phyloP scores from a whole-genome alignment of 805 yeast genomes.

The Metschnikowia lunata region DNA sequence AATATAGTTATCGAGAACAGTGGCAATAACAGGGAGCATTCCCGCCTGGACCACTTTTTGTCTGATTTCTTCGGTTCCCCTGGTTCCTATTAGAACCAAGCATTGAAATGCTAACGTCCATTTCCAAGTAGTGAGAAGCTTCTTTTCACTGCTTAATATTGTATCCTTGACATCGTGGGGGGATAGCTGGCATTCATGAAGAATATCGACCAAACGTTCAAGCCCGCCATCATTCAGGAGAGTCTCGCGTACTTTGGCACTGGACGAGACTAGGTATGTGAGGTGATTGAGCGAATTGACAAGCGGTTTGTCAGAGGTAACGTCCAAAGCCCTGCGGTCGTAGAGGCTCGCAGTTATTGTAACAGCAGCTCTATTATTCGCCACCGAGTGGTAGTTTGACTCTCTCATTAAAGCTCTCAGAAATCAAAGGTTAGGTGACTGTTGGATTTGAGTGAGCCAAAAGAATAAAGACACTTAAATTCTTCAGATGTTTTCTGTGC shows the following conservation, averaged over 20 bases:
- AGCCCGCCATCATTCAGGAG: slow-evolving; percentile 87
- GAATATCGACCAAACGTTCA: slow-evolving; percentile 78
- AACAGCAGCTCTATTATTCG: slow-evolving; percentile 86
- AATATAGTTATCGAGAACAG: slow-evolving; percentile 84
- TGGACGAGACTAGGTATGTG: slow-evolving; percentile 79
- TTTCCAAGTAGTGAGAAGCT: slow-evolving; percentile 83
- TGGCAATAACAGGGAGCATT: slow-evolving; percentile 82
- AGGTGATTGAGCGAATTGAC: slow-evolving; percentile 89
- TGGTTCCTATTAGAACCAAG: slow-evolving; percentile 81
- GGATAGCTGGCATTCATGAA: slow-evolving; percentile 67
- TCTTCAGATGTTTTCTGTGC: too few relatives aligned
- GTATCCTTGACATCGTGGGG: slow-evolving; percentile 27
- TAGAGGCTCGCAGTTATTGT: slow-evolving; percentile 84
- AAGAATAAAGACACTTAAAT: too few relatives aligned
- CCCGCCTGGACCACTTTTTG: slow-evolving; percentile 89
- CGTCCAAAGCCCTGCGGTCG: slow-evolving; percentile 89
- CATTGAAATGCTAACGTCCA: slow-evolving; percentile 96
- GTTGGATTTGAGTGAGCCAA: too few relatives aligned
- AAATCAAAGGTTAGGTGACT: too few relatives aligned
- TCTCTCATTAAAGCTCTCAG: slow-evolving; percentile 53
- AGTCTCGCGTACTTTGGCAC: slow-evolving; percentile 87
- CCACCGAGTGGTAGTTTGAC: slow-evolving; percentile 74
- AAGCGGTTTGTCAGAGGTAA: slow-evolving; percentile 82
- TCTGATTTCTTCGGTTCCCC: slow-evolving; percentile 85
- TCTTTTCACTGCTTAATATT: slow-evolving; percentile 35